These are phyloP conservation scores for Spirogloea muscicola DNA, from an alignment of 139 green algal genomes.

Conservation along the genomic window DNA sequence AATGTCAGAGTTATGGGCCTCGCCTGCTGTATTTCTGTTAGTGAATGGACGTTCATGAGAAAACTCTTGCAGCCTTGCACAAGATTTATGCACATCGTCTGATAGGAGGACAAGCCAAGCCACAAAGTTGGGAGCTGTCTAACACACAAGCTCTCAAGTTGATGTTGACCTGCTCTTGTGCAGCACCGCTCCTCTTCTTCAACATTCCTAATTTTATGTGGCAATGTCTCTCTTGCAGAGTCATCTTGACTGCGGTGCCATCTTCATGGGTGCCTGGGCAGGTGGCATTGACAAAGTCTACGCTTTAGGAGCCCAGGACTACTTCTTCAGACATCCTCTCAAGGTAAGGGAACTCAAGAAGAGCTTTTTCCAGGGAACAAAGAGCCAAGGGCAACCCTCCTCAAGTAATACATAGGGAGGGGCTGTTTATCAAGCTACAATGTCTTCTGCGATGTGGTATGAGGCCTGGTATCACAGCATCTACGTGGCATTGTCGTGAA, in stretches of 20 bases:
- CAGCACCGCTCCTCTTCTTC: conserved; percentile 9
- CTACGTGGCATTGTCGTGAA: neutral
- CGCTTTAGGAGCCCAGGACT: conserved; percentile 33
- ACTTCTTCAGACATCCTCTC: conserved; percentile 37
- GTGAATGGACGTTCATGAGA: no score
- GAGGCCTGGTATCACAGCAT: neutral
- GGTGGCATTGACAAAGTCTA: conserved; percentile 31
- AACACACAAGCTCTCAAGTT: no score
- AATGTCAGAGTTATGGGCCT: conserved; percentile 8
- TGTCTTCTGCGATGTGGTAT: neutral
- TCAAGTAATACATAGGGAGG: neutral
- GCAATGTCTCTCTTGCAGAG: conserved; percentile 21
- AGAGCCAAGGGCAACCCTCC: neutral
- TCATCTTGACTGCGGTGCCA: conserved; percentile 32
- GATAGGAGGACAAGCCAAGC: no score
- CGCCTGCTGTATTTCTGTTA: neutral
- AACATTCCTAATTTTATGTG: neutral
- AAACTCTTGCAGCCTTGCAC: no score
- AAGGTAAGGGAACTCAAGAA: conserved; percentile 7
- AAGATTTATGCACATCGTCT: conserved; percentile 9
- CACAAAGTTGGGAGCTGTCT: neutral
- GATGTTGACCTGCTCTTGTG: conserved; percentile 16
- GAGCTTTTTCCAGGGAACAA: neutral
- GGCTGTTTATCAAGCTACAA: neutral
- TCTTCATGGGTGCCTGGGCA: conserved; percentile 21